Conservation (phyloP, 495 filamentous ascomycete genomes). For the Jackrogersella multiformis region DNA sequence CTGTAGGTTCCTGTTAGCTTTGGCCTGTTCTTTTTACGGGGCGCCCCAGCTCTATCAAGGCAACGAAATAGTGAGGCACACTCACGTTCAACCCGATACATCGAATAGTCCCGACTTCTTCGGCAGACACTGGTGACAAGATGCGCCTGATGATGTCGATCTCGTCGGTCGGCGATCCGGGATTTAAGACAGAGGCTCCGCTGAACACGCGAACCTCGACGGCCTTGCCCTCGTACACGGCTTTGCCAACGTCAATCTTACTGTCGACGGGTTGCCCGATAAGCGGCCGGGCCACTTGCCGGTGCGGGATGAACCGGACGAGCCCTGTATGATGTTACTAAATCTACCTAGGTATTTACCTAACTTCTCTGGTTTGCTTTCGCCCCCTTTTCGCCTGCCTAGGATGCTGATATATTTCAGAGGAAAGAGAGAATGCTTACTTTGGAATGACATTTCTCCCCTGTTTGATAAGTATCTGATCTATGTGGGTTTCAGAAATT, state of each 20-base stretch:
- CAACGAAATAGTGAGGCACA: background rate
- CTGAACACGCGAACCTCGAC: slow-evolving; percentile 64
- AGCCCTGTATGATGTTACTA: slow-evolving; percentile 54
- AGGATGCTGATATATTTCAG: too few relatives aligned
- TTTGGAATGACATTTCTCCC: background rate
- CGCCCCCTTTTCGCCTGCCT: background rate
- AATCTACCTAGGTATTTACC: background rate
- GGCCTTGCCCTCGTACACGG: slow-evolving; percentile 63
- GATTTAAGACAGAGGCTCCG: slow-evolving; percentile 63
- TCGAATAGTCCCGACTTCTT: slow-evolving; percentile 56
- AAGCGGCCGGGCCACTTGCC: slow-evolving; percentile 58
- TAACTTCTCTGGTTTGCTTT: background rate
- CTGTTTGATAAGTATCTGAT: background rate
- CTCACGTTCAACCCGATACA: slow-evolving; percentile 55
- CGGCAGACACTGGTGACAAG: slow-evolving; percentile 63
- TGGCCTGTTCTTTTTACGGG: background rate
- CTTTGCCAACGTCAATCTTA: slow-evolving; percentile 63
- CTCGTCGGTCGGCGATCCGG: slow-evolving; percentile 58
- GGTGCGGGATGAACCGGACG: slow-evolving; percentile 67
- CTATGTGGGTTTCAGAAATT: background rate
- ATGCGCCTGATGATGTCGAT: slow-evolving; percentile 62
- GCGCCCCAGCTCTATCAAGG: background rate
- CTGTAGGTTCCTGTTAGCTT: slow-evolving; percentile 42
- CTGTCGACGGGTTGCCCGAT: slow-evolving; percentile 66
- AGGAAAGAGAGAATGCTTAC: too few relatives aligned